Conservation (phyloP, 129 eudicot genomes). For the Lactuca saligna region DNA sequence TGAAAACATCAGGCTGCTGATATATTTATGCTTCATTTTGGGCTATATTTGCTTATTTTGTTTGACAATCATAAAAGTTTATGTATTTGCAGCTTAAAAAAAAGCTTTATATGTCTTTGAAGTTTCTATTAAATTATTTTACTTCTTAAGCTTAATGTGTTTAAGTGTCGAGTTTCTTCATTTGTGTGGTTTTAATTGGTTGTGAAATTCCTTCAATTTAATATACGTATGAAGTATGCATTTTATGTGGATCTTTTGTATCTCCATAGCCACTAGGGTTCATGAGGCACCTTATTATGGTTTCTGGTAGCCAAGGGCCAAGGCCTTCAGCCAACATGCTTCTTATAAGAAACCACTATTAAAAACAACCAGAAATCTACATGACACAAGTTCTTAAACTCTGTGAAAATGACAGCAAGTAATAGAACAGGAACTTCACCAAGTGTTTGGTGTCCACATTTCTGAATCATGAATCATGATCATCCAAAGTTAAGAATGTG, state of each 20-base stretch:
- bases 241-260: not conserved
- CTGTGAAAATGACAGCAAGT: not conserved
- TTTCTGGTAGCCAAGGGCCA: not conserved
- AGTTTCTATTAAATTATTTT: not conserved
- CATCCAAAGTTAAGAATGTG: slow-evolving; percentile 3
- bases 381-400: not conserved
- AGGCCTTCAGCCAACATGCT: not conserved
- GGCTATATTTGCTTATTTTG: not conserved
- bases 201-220: not conserved
- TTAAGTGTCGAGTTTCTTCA: not conserved
- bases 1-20: not conserved
- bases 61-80: not conserved
- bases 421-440: not conserved
- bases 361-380: not conserved
- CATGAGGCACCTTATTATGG: not conserved
- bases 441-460: not conserved
- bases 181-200: slow-evolving; percentile 3
- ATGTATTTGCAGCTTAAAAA: slow-evolving; percentile 1
- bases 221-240: not conserved
- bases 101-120: slow-evolving; percentile 1
- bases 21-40: not conserved
- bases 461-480: not conserved
- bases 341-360: not conserved
- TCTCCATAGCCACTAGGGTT: not conserved
- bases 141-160: not conserved